A percentile compares a stretch with the other conserved stretches of the same genome.
These are phyloP conservation scores for Favolaschia claudopus DNA, from an alignment of 768 basidiomycete species.

Conservation along the genomic window DNA sequence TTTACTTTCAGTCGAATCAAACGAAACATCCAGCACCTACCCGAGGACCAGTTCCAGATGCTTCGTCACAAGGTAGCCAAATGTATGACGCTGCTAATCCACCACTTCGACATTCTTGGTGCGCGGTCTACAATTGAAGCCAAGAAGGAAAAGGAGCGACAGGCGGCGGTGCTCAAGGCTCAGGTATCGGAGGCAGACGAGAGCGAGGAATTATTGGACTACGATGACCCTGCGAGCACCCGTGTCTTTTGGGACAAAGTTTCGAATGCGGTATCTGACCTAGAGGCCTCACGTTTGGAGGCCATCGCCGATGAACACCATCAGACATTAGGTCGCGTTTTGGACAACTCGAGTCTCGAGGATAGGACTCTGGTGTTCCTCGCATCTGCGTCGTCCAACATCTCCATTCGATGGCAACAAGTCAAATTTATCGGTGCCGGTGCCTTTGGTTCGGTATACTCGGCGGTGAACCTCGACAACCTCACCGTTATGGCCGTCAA, in stretches of 20 bases:
- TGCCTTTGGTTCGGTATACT: conserved; percentile 99
- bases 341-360: conserved; percentile 93
- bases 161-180: conserved; percentile 65
- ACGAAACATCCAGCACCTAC: conserved; percentile 89
- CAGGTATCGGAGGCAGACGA: conserved; percentile 59
- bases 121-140: conserved; percentile 90
- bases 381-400: conserved; percentile 94
- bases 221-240: conserved; percentile 61
- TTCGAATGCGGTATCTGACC: conserved; percentile 59
- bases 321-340: conserved; percentile 85
- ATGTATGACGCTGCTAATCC: conserved; percentile 96
- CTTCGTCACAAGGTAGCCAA: conserved; percentile 91
- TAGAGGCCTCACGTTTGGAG: conserved; percentile 69
- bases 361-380: conserved; percentile 94
- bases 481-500: conserved; percentile 99
- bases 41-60: conserved; percentile 88
- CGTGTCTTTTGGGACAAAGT: conserved; percentile 81
- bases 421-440: conserved; percentile 98
- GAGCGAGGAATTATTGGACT: conserved; percentile 58
- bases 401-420: conserved; percentile 98
- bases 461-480: conserved; percentile 95
- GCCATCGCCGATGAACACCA: conserved; percentile 67
- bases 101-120: conserved; percentile 97
- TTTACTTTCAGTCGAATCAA: conserved; percentile 89
- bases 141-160: conserved; percentile 86